Evolutionary conservation across 352 stramenopile species (phyloP), one percentile per base, ranked within the genome.

Genomic region (Phytophthora brassicae): DNA sequence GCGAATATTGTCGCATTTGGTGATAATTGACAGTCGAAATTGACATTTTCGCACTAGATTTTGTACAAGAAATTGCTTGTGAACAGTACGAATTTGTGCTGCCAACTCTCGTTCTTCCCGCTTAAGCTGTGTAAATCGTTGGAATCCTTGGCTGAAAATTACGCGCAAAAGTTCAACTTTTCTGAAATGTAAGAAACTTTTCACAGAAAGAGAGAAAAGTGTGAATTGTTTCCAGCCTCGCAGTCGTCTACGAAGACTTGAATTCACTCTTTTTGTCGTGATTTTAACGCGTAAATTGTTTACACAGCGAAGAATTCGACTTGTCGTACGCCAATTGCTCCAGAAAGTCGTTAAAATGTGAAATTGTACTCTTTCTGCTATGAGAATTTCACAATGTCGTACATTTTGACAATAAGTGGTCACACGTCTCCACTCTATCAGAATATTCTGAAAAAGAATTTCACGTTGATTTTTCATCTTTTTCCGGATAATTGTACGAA

Each of bases 1-100:
- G 22, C 39, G 61, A 44, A 77, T 56, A 7, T 56, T 36, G 54
- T 83, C 71, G 45, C 50, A 69, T n/a, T 41, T 44, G n/a, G 45
- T 33, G n/a, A 80, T 53, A 2, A 29, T 26, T 5, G 23, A 42
- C 55, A 78, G 70, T 2, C 71, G 60, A 0, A 55, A 29, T 1
- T 68, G 53, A 4, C 74, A 9, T 22, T 72, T 47, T 8, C 35
- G 44, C 1, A 45, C 44, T 14, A 80, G 56, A 77, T 17, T 67
- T 57, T 6, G 54, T 66, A n/a, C n/a, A n/a, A 77, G 43, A 13
- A 63, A 80, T 0, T 52, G 13, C 4, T 57, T n/a, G 44, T 80
- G 74, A 0, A 70, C 28, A 4, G 39, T 36, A 20, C 42, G 9
- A 3, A 83, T 65, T 17, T 60, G 56, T 4, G 41, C 45, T 6